A percentile compares a stretch with the other conserved stretches of the same genome.
Evolutionary conservation across 495 filamentous ascomycete species (phyloP).

Genomic region (Cudoniella acicularis): DNA sequence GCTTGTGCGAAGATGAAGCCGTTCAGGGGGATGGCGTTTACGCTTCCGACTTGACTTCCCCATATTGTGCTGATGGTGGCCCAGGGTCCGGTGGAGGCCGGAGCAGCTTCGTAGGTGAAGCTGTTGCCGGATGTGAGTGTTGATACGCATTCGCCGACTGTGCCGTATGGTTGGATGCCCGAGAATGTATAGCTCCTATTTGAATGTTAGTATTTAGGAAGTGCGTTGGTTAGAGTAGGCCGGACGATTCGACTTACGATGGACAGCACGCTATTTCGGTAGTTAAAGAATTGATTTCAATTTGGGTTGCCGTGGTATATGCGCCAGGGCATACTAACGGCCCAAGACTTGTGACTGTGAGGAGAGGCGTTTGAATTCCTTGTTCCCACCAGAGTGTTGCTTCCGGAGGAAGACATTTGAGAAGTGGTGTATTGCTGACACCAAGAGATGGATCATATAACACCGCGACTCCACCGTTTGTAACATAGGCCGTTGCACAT

Average conservation of each 20-base stretch:
- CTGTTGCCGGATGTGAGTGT: constrained; percentile 13
- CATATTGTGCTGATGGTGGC: constrained; percentile 19
- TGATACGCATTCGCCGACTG: constrained; percentile 26
- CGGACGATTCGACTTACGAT: constrained; percentile 20
- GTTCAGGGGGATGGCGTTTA: constrained; percentile 23
- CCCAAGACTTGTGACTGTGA: constrained; percentile 24
- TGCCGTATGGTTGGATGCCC: constrained; percentile 1
- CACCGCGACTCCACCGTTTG: constrained; percentile 12
- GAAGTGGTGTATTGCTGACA: constrained; percentile 8
- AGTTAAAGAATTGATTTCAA: constrained; percentile 19
- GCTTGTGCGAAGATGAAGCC: constrained; percentile 24
- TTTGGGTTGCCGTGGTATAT: constrained; percentile 26
- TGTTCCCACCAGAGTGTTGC: constrained; percentile 29
- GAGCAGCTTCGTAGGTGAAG: constrained; percentile 16
- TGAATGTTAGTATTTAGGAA: constrained; percentile 6
- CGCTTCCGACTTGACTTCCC: constrained; percentile 9
- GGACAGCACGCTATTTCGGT: constrained; percentile 29
- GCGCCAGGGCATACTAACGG: constrained; percentile 27
- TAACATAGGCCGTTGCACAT: constrained; percentile 19
- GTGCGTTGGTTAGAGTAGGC: not conserved
- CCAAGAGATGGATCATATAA: constrained; percentile 30
- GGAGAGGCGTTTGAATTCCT: constrained; percentile 13
- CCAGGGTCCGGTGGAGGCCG: not conserved
- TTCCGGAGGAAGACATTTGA: constrained; percentile 24
- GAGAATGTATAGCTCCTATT: constrained; percentile 24